A percentile compares a stretch with the other conserved stretches of the same genome.
phyloP scores from a whole-genome alignment of 169 alveolate genomes.

The Perkinsus olseni region DNA sequence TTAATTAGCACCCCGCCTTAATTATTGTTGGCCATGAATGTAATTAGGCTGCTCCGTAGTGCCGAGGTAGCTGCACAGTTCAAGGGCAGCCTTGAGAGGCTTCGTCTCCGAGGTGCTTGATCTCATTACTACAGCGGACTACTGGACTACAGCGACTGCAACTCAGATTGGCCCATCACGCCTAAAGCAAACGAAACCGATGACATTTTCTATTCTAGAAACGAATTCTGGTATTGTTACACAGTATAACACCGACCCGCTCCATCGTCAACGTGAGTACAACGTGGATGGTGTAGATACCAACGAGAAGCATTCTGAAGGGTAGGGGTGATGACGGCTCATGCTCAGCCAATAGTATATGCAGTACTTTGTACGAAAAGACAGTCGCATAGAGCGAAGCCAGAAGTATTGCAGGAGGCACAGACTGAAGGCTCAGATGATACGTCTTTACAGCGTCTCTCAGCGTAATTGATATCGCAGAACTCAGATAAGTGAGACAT shows the following conservation, averaged over 20 bases:
- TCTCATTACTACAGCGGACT: too few species aligned
- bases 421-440: neutral
- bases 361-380: neutral
- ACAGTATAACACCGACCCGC: neutral
- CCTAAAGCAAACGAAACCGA: too few species aligned
- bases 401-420: neutral
- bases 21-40: too few species aligned
- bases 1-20: too few species aligned
- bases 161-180: too few species aligned
- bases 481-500: neutral
- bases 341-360: neutral
- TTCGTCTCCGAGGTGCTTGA: too few species aligned
- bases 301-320: neutral
- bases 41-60: too few species aligned
- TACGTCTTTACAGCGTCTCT: neutral
- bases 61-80: too few species aligned
- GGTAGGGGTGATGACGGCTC: neutral
- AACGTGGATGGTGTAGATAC: neutral
- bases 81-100: too few species aligned
- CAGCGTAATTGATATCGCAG: neutral
- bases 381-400: neutral
- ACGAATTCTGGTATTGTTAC: neutral
- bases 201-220: neutral
- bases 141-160: too few species aligned
- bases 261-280: neutral